Evolutionary conservation across 176 grass and related monocot genomes (phyloP), one percentile per base, ranked within the genome.

Genomic region (Rhipidocladum racemiflorum): DNA sequence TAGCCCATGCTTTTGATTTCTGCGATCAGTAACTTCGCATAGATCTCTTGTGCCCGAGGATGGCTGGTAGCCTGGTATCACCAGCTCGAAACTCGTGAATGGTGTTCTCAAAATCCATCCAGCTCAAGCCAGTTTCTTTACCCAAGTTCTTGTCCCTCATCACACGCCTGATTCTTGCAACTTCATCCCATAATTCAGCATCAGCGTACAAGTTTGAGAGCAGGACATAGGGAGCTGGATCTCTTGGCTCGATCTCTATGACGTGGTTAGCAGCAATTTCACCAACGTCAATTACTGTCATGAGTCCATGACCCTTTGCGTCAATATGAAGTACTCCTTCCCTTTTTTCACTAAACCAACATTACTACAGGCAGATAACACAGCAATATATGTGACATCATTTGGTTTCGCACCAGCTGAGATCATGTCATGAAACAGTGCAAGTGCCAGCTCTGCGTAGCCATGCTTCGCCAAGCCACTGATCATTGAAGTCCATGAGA

Each of bases 401-500:
- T 97, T 94, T 74, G 95, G 95, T 88, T 85, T 97, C 6, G 81
- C 70, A 23, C 88, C 88, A 72, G 74, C 54, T 40, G 70, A 79
- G 27, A 91, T 78, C 95, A 93, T 94, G 34, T 76, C 66, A 21
- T 82, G 51, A 70, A 94, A 94, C 80, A 97, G 74, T 61, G 42
- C 24, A 3, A 97, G 46, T 49, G 90, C 92, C 32, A 7, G 63
- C 28, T 68, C 53, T 20, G 92, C 90, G 38, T 88, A 81, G 6
- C 95, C 95, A 81, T 97, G 95, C 57, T 97, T 97, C 16, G 92
- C 92, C 70, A 91, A 91, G 45, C 92, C 95, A 60, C 84, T 94
- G 29, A 94, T 93, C 85, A 97, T 92, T 72, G 90, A 90, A 70
- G 92, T 94, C 95, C 95, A 97, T 27, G 92, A 94, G 63, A 97